A percentile compares a stretch with the other conserved stretches of the same genome.
Conservation (phyloP, 805 yeast species). For the Jamesozyma hellenica region DNA sequence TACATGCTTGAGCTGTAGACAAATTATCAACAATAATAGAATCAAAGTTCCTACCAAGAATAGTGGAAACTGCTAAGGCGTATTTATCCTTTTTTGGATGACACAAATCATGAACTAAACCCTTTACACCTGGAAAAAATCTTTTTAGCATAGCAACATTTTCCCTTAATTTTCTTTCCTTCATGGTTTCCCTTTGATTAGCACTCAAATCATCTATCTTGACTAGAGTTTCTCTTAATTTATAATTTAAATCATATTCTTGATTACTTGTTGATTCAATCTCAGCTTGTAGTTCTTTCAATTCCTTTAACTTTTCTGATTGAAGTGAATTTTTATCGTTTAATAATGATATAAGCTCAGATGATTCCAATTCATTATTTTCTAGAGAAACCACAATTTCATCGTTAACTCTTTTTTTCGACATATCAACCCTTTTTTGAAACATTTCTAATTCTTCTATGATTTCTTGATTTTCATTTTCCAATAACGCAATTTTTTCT, state of each 20-base stretch:
- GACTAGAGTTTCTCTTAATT: constrained; percentile 48
- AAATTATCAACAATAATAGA: constrained; percentile 73
- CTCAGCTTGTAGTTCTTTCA: constrained; percentile 33
- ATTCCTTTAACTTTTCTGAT: constrained; percentile 20
- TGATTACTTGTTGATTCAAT: constrained; percentile 33
- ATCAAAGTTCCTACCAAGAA: constrained; percentile 71
- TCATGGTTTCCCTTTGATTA: constrained; percentile 61
- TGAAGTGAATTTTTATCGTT: constrained; percentile 29
- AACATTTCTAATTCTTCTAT: constrained; percentile 31
- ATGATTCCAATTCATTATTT: constrained; percentile 24
- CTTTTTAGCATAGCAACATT: constrained; percentile 60
- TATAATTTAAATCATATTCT: constrained; percentile 54
- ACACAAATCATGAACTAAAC: constrained; percentile 70
- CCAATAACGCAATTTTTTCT: constrained; percentile 35
- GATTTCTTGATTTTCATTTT: constrained; percentile 38
- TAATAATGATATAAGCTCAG: constrained; percentile 29
- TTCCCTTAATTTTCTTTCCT: constrained; percentile 62
- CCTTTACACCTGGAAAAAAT: constrained; percentile 76
- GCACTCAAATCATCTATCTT: constrained; percentile 67
- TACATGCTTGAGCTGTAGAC: constrained; percentile 62
- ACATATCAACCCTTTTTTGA: constrained; percentile 29
- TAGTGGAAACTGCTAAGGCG: constrained; percentile 63
- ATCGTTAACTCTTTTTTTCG: constrained; percentile 28
- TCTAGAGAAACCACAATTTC: constrained; percentile 29
- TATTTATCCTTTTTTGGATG: constrained; percentile 65